Evolutionary conservation across 75 land plant species (phyloP).

Genomic region (Chamaecyparis obtusa): DNA sequence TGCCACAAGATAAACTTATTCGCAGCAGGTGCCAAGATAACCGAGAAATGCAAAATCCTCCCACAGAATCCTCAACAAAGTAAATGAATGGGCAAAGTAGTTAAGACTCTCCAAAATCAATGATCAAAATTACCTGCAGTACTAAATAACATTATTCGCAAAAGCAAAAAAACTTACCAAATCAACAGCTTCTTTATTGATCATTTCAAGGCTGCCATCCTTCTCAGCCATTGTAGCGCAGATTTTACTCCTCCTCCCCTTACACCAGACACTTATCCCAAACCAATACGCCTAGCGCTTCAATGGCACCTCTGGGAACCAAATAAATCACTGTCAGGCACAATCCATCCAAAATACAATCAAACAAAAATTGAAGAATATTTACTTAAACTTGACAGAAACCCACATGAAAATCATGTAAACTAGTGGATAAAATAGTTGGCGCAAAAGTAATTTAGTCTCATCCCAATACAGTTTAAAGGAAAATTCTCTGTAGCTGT

Average conservation of each 20-base stretch:
- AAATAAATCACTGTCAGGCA: background rate
- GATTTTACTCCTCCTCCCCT: background rate
- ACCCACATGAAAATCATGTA: background rate
- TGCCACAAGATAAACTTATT: background rate
- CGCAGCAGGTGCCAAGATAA: background rate
- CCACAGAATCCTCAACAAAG: background rate
- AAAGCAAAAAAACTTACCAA: conserved; percentile 17
- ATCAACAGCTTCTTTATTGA: conserved; percentile 47
- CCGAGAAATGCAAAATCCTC: background rate
- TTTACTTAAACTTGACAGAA: background rate
- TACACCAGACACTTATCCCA: background rate
- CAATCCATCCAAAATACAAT: background rate
- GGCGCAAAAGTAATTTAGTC: background rate
- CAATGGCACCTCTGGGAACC: background rate
- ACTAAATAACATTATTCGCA: background rate
- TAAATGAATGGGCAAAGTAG: background rate
- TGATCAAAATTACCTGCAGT: background rate
- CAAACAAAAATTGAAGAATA: background rate
- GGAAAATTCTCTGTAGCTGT: background rate
- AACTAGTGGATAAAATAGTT: background rate
- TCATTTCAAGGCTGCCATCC: conserved; percentile 25
- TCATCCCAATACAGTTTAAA: background rate
- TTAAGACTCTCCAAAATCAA: background rate
- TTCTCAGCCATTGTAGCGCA: conserved; percentile 8
- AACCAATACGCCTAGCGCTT: background rate